Conservation (phyloP, 495 filamentous ascomycete genomes). For the Hypoxylon fragiforme region DNA sequence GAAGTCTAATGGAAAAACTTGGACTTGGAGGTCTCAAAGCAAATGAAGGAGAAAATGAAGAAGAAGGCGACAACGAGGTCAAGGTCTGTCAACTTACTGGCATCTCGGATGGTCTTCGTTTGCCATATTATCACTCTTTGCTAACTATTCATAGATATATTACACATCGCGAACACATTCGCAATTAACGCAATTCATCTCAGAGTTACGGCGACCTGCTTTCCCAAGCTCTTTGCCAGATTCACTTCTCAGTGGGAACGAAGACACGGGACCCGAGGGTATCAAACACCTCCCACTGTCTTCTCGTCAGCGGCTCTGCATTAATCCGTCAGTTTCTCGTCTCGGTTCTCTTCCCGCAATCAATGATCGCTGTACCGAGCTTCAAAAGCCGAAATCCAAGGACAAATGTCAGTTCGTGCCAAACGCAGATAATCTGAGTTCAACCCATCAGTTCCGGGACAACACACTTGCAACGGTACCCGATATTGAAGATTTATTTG, state of each 20-base stretch:
- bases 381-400: slow-evolving; percentile 75
- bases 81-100: slow-evolving; percentile 51
- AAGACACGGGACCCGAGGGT: slow-evolving; percentile 55
- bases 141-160: slow-evolving; percentile 62
- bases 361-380: slow-evolving; percentile 91
- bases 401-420: slow-evolving; percentile 79
- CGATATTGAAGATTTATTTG: slow-evolving; percentile 90
- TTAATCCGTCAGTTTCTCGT: slow-evolving; percentile 77
- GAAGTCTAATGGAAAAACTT: slow-evolving; percentile 64
- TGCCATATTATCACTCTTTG: neutral
- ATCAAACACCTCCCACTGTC: slow-evolving; percentile 88
- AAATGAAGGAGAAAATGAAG: slow-evolving; percentile 49
- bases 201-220: slow-evolving; percentile 79
- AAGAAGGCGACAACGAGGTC: slow-evolving; percentile 59
- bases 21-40: slow-evolving; percentile 37
- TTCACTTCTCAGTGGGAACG: slow-evolving; percentile 36
- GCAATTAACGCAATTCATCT: slow-evolving; percentile 90
- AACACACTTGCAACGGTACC: slow-evolving; percentile 80
- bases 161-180: slow-evolving; percentile 96
- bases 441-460: slow-evolving; percentile 84
- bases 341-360: slow-evolving; percentile 78
- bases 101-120: neutral
- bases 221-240: slow-evolving; percentile 63
- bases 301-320: slow-evolving; percentile 90
- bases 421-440: slow-evolving; percentile 68